Percentiles rank a stretch among this genome's conserved stretches.
phyloP scores from a whole-genome alignment of 495 filamentous ascomycete genomes.

The Penicillium verhagenii region DNA sequence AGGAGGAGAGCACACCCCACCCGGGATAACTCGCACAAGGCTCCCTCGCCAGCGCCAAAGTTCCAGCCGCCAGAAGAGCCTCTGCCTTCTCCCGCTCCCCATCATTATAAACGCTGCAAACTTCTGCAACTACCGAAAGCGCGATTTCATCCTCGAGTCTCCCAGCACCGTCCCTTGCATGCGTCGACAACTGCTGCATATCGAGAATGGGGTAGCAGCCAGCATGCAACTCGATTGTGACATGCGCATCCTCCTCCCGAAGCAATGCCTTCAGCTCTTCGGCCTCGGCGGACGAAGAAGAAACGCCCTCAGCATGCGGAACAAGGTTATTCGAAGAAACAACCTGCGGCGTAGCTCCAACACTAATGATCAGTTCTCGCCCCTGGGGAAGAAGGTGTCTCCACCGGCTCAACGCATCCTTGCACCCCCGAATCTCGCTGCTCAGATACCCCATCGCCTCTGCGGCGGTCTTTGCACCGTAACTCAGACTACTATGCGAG shows the following conservation, averaged over 20 bases:
- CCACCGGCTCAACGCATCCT: conserved; percentile 44
- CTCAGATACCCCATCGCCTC: conserved; percentile 58
- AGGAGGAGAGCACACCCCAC: conserved; percentile 71
- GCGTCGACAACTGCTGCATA: conserved; percentile 78
- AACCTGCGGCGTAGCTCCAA: conserved; percentile 81
- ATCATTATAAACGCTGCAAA: conserved; percentile 65
- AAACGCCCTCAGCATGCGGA: not conserved
- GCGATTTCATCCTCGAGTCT: conserved; percentile 58
- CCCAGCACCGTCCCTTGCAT: conserved; percentile 43
- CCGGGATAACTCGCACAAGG: conserved; percentile 67
- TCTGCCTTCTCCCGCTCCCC: conserved; percentile 51
- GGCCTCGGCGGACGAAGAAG: conserved; percentile 11
- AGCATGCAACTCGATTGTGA: conserved; percentile 66
- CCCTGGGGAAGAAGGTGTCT: conserved; percentile 20
- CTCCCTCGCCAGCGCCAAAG: conserved; percentile 73
- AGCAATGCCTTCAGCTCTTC: conserved; percentile 22
- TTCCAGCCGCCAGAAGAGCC: conserved; percentile 68
- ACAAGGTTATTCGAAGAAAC: conserved; percentile 53
- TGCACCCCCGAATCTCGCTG: conserved; percentile 60
- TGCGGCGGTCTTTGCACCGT: conserved; percentile 47
- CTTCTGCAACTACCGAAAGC: conserved; percentile 68
- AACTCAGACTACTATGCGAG: conserved; percentile 76
- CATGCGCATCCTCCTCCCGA: conserved; percentile 18
- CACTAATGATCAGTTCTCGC: conserved; percentile 60
- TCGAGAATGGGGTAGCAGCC: conserved; percentile 75